These are phyloP conservation scores for Arthrobotrys conoides DNA, from an alignment of 2,329 filamentous ascomycete genomes.

Conservation along the genomic window DNA sequence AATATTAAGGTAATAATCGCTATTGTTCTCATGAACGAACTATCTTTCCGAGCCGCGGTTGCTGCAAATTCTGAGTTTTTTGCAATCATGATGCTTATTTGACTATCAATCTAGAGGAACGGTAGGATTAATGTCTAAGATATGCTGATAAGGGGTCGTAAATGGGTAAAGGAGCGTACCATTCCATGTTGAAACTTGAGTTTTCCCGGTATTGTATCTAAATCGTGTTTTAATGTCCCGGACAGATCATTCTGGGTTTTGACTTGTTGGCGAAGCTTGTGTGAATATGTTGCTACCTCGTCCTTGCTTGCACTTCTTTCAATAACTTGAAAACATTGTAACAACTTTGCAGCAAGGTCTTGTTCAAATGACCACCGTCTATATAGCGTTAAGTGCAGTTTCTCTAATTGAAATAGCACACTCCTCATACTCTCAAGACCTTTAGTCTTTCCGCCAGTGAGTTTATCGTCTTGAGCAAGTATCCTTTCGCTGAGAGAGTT, in stretches of 20 bases:
- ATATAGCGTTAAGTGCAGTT: constrained; percentile 30
- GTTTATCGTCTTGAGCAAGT: constrained; percentile 40
- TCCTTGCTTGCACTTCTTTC: constrained; percentile 38
- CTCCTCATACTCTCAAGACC: constrained; percentile 37
- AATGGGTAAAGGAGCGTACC: constrained; percentile 14
- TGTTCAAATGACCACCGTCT: constrained; percentile 50
- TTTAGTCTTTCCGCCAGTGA: constrained; percentile 2
- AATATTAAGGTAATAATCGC: constrained; percentile 52
- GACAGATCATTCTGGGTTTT: constrained; percentile 41
- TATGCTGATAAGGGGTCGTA: not conserved
- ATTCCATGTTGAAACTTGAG: constrained; percentile 55
- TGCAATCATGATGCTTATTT: constrained; percentile 54
- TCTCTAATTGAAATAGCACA: constrained; percentile 35
- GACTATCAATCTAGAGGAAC: constrained; percentile 37
- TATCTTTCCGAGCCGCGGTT: constrained; percentile 45
- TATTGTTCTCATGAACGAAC: constrained; percentile 53
- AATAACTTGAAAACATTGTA: constrained; percentile 43
- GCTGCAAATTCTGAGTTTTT: constrained; percentile 43
- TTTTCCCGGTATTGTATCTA: constrained; percentile 48
- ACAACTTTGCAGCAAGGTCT: constrained; percentile 29
- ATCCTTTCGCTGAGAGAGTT: constrained; percentile 40
- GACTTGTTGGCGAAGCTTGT: constrained; percentile 32
- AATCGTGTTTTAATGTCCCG: constrained; percentile 33
- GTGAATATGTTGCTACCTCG: constrained; percentile 39
- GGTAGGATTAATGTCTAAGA: not conserved